Conservation (phyloP, 2,329 filamentous ascomycete species). For the Pestalotiopsis sp. region DNA sequence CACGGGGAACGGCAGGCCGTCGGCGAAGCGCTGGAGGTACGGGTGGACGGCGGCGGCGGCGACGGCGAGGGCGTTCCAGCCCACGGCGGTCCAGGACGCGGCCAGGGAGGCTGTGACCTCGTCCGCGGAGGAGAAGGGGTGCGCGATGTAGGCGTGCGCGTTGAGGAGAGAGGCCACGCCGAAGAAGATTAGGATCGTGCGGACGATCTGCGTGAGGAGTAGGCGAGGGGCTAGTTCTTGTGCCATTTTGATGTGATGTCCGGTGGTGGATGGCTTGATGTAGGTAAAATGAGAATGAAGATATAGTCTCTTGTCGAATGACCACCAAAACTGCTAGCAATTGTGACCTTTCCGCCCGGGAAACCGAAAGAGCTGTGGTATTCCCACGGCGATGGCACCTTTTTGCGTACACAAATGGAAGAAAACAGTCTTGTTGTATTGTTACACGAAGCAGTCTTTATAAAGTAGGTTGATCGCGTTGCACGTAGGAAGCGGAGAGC, state of each 20-base stretch:
- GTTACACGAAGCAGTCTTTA: neutral
- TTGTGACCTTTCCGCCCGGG: neutral
- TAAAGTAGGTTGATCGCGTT: neutral
- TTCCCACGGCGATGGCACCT: neutral
- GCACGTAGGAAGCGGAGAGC: neutral
- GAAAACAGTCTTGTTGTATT: neutral
- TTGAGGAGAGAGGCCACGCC: constrained; percentile 10
- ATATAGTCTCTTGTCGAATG: neutral
- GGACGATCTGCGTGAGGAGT: constrained; percentile 11
- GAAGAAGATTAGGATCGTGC: constrained; percentile 11
- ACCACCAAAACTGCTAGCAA: no score
- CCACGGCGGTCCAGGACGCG: constrained; percentile 9
- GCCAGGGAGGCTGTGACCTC: constrained; percentile 6
- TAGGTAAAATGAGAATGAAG: neutral
- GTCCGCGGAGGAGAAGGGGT: neutral
- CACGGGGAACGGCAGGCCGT: constrained; percentile 13
- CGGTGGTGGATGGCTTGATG: neutral
- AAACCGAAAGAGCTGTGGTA: neutral
- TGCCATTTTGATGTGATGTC: constrained; percentile 2
- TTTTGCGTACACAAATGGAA: neutral
- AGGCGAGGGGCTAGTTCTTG: constrained; percentile 13
- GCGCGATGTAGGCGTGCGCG: constrained; percentile 10
- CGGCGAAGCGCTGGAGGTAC: constrained; percentile 15
- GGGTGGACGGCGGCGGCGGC: constrained; percentile 13
- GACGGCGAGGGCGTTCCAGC: constrained; percentile 12